These are phyloP conservation scores for Cyberlindnera meyerae DNA, from an alignment of 805 yeast genomes.

Conservation along the genomic window DNA sequence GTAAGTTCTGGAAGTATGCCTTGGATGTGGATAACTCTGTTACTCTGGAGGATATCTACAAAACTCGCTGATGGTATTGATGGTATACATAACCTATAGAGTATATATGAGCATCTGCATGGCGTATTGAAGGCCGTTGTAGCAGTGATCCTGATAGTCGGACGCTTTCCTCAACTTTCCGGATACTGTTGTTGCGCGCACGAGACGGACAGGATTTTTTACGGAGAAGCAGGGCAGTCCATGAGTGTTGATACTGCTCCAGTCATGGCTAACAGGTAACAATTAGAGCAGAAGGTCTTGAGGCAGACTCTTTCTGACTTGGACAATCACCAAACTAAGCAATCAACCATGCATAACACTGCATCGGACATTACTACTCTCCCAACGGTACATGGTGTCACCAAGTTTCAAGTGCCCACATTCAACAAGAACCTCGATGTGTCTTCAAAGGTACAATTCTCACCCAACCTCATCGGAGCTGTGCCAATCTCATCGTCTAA, in stretches of 20 bases:
- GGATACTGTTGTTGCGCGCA: no score
- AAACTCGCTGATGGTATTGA: background rate
- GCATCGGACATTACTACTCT: conserved; percentile 4
- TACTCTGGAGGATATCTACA: conserved; percentile 32
- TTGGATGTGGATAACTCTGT: conserved; percentile 29
- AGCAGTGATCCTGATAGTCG: no score
- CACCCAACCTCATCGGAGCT: conserved; percentile 18
- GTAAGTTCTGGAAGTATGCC: conserved; percentile 87
- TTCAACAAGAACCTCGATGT: background rate
- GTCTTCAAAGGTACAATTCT: background rate
- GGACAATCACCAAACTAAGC: no score
- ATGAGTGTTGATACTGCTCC: no score
- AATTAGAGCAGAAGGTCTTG: no score
- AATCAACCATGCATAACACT: no score
- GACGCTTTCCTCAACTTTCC: no score
- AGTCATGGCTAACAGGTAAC: no score
- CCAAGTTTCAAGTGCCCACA: conserved; percentile 2
- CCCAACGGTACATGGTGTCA: conserved; percentile 2
- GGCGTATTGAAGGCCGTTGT: background rate
- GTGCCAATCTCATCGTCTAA: conserved; percentile 15
- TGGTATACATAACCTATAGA: background rate
- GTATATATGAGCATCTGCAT: background rate
- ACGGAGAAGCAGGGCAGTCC: no score
- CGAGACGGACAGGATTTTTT: no score
- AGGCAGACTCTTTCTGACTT: no score